phyloP scores from a whole-genome alignment of 2,329 filamentous ascomycete genomes.

The Aureobasidium namibiae region DNA sequence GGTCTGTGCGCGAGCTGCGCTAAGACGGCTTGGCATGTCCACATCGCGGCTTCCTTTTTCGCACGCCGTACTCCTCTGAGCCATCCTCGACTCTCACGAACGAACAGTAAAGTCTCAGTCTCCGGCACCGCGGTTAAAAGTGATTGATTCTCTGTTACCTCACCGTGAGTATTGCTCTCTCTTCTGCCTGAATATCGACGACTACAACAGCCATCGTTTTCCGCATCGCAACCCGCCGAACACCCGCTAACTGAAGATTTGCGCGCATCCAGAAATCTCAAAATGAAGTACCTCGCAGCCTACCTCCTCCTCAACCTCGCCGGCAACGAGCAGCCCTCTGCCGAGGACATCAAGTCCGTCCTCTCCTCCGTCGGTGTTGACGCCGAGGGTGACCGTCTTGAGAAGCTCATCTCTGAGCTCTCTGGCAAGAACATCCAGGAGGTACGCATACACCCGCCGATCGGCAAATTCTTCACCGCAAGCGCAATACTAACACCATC shows the following conservation, averaged over 20 bases:
- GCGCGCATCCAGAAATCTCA: conserved; percentile 34
- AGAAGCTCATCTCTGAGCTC: conserved; percentile 82
- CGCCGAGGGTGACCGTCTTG: conserved; percentile 78
- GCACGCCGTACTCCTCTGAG: background rate
- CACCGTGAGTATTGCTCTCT: conserved; percentile 19
- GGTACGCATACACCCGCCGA: conserved; percentile 51
- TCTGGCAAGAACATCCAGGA: conserved; percentile 86
- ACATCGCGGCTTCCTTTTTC: background rate
- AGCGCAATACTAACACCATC: conserved; percentile 21
- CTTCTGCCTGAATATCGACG: background rate
- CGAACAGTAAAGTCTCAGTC: conserved; percentile 99
- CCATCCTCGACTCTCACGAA: conserved; percentile 32
- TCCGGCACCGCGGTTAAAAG: conserved; percentile 97
- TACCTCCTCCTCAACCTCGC: conserved; percentile 94
- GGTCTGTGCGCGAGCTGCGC: background rate
- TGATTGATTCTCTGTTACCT: conserved; percentile 93
- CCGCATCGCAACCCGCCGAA: background rate
- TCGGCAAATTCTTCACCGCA: background rate
- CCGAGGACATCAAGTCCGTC: conserved; percentile 76
- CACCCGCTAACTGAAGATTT: background rate
- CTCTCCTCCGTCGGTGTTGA: conserved; percentile 93
- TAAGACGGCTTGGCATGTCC: background rate
- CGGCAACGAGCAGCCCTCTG: conserved; percentile 84
- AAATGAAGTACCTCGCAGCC: conserved; percentile 99
- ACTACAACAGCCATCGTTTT: conserved; percentile 1